Percentiles rank a stretch among this genome's conserved stretches.
Evolutionary conservation across 805 yeast genomes (phyloP).

Genomic region (Wickerhamiella allomyrinae): DNA sequence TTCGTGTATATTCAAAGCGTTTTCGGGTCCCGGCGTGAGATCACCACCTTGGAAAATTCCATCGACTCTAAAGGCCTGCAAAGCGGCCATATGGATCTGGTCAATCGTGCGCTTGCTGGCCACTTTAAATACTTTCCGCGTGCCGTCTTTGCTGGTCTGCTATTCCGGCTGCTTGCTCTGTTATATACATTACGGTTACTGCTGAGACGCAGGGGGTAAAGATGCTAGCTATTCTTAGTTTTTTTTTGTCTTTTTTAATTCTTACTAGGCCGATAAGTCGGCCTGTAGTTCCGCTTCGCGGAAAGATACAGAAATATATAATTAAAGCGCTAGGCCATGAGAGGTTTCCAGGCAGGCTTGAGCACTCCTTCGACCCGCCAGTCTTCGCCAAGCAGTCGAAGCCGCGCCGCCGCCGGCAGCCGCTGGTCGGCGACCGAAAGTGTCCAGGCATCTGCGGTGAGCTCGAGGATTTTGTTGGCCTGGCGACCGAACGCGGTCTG

Average conservation of each 20-base stretch:
- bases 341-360: slow-evolving; percentile 17
- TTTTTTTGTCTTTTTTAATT: too few species aligned
- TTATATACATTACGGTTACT: background rate
- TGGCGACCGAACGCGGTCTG: slow-evolving; percentile 49
- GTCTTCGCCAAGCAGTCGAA: slow-evolving; percentile 67
- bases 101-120: slow-evolving; percentile 17
- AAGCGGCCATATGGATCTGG: slow-evolving; percentile 16
- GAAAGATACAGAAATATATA: background rate
- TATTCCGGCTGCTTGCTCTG: background rate
- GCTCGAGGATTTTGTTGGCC: slow-evolving; percentile 43
- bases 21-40: slow-evolving; percentile 1
- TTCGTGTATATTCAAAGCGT: slow-evolving; percentile 10
- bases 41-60: slow-evolving; percentile 1
- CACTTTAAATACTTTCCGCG: slow-evolving; percentile 15
- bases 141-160: slow-evolving; percentile 11
- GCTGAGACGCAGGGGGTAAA: background rate
- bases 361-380: slow-evolving; percentile 40
- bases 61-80: slow-evolving; percentile 1
- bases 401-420: slow-evolving; percentile 66
- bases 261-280: background rate
- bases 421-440: slow-evolving; percentile 34
- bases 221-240: too few species aligned
- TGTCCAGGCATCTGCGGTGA: slow-evolving; percentile 41
- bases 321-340: background rate
- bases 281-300: too few species aligned